phyloP scores from a whole-genome alignment of 441 rosid species.

The Erodium trifolium region DNA sequence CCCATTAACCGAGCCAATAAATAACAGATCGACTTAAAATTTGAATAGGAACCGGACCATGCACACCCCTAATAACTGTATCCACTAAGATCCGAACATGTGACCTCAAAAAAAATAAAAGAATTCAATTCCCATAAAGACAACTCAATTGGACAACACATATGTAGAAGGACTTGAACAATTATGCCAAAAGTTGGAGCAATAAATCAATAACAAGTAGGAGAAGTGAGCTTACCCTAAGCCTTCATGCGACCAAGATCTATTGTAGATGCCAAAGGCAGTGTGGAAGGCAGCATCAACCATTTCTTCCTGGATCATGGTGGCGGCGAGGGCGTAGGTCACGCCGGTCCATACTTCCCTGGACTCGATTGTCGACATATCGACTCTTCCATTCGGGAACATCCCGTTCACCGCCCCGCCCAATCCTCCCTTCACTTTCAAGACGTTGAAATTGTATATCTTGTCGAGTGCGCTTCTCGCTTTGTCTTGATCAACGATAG shows the following conservation, averaged over 20 bases:
- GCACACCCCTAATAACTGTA: too few species aligned
- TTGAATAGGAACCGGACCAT: too few species aligned
- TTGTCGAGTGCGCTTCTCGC: neutral
- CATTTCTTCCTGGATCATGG: conserved; percentile 5
- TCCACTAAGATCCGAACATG: too few species aligned
- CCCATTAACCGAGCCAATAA: too few species aligned
- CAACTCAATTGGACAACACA: too few species aligned
- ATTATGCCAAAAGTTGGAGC: too few species aligned
- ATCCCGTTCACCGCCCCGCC: conserved; percentile 2
- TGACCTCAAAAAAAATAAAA: too few species aligned
- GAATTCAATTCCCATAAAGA: too few species aligned
- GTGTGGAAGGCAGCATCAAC: neutral
- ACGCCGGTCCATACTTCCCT: conserved; percentile 5
- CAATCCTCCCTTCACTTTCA: neutral
- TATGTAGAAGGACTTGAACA: too few species aligned
- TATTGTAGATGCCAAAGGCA: neutral
- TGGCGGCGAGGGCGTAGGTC: neutral
- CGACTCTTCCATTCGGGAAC: neutral
- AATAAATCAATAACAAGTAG: too few species aligned
- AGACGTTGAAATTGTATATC: neutral
- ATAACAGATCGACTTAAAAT: too few species aligned
- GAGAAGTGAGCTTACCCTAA: neutral
- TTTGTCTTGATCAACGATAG: neutral
- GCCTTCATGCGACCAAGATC: neutral
- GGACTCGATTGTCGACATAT: neutral